These are phyloP conservation scores for Cordyceps farinosa DNA, from an alignment of 2,329 filamentous ascomycete genomes.

Conservation along the genomic window DNA sequence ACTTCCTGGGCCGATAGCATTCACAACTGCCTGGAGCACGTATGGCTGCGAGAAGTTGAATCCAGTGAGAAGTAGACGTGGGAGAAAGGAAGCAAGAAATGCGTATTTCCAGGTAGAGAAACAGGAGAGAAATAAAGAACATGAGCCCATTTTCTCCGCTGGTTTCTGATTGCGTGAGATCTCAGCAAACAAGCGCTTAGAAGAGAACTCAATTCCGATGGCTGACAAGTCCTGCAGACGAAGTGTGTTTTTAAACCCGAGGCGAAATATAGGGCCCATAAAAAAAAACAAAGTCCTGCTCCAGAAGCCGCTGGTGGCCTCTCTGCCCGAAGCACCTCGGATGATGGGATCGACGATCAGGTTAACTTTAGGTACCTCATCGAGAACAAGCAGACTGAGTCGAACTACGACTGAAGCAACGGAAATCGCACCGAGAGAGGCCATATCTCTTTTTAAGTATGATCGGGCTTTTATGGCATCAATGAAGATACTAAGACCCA, in stretches of 20 bases:
- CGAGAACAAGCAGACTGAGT: background rate
- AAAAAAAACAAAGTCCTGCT: background rate
- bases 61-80: background rate
- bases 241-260: background rate
- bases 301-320: slow-evolving; percentile 12
- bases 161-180: background rate
- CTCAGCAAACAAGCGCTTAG: background rate
- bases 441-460: background rate
- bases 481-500: background rate
- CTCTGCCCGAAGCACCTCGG: background rate
- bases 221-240: background rate
- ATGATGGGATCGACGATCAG: background rate
- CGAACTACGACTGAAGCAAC: background rate
- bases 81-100: background rate
- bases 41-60: background rate
- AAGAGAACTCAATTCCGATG: background rate
- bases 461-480: slow-evolving; percentile 2
- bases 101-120: background rate
- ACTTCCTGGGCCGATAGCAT: background rate
- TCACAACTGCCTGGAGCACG: background rate
- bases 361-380: background rate
- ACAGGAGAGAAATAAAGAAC: background rate
- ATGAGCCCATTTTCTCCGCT: background rate
- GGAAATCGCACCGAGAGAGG: background rate
- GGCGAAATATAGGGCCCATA: background rate